Base-by-base conservation (phyloP, 768 basidiomycete species). In the Tulasnella sp. region DNA sequence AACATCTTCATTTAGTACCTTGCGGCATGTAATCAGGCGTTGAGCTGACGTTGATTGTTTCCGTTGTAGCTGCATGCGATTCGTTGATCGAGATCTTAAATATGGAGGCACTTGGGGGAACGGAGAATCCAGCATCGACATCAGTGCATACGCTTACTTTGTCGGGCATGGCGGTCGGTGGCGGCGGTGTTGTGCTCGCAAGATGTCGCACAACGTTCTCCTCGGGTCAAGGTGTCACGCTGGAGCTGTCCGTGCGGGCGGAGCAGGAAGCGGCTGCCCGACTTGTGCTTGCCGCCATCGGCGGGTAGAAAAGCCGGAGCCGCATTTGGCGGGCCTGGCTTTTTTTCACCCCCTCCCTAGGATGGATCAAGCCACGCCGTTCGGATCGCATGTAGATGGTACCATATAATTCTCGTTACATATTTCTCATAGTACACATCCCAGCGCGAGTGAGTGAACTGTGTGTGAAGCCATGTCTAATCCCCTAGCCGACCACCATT, bases 191-290 rank as follows among this genome's bases (percentile, higher is more conserved):
- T 74, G 88, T 96, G 30, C 78, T 99, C 58, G 92, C 83, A 22
- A 82, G 92, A 62, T 89, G 87, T 74, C 80, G 94, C 62, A 99
- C 98, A 96, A 97, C 94, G 10, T 97, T 80, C 72, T 84, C 87
- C 45, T 75, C 83, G 62, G 92, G 89, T 15, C 77, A 85, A 64
- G 96, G 96, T 8, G 96, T 99, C 17, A 93, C 92, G 30, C 74
- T 99, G 60, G 93, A 98, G 73, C 73, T 99, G 44, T 78, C 79
- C 27, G 93, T 94, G 21, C 83, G 94, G 51, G 92, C 92, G 53
- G 96, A 99, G 70, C 85, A 86, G 72, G 82, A 87, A 68, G 82
- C 81, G 64, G 89, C 83, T 4, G 92, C 89, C 67, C 78, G 83
- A 64, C 79, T 99, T 50, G 90, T 98, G 21, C 79, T 99, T 60